These are phyloP conservation scores for Fusarium oligoseptatum DNA, from an alignment of 2,329 filamentous ascomycete species.

Conservation along the genomic window DNA sequence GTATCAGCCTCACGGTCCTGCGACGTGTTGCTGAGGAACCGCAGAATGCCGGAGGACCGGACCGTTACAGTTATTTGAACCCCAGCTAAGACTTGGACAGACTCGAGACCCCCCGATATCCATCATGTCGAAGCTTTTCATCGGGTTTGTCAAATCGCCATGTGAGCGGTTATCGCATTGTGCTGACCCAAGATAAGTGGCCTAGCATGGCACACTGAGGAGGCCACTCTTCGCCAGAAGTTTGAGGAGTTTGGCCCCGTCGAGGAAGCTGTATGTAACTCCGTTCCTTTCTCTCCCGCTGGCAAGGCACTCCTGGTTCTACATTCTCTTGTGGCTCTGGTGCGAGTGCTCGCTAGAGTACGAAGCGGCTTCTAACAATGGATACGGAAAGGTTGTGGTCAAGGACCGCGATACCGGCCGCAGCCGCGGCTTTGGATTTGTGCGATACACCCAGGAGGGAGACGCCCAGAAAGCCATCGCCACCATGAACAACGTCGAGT, in stretches of 20 bases:
- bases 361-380: conserved; percentile 38
- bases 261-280: conserved; percentile 89
- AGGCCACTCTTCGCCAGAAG: conserved; percentile 85
- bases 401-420: conserved; percentile 97
- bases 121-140: conserved; percentile 90
- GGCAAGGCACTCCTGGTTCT: conserved; percentile 38
- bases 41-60: not conserved
- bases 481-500: conserved; percentile 92
- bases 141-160: conserved; percentile 27
- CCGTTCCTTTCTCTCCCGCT: conserved; percentile 34
- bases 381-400: conserved; percentile 81
- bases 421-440: conserved; percentile 97
- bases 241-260: conserved; percentile 93
- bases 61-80: not conserved
- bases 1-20: not conserved
- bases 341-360: conserved; percentile 28
- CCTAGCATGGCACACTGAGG: conserved; percentile 98
- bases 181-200: conserved; percentile 69
- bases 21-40: not conserved
- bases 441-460: conserved; percentile 83
- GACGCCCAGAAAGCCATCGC: conserved; percentile 83
- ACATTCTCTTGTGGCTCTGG: conserved; percentile 35
- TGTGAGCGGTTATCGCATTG: conserved; percentile 5
- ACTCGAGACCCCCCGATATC: conserved; percentile 35
- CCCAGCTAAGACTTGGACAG: conserved; percentile 29